Base-by-base conservation (phyloP, 192 early-diverging fungal species). In the Entomortierella lignicola region DNA sequence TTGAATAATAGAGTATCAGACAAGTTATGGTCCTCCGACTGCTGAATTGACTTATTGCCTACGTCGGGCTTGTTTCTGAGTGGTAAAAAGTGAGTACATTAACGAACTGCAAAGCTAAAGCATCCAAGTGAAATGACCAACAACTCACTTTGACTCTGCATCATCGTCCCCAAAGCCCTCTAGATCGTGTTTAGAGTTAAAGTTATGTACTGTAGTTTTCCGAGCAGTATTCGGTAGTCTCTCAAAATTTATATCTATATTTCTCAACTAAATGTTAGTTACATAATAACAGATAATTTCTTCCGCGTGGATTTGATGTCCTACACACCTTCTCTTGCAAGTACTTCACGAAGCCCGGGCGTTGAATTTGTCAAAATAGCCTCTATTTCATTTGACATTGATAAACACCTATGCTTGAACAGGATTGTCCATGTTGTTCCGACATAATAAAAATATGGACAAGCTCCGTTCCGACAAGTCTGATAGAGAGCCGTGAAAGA, bases 361-460 rank as follows among this genome's bases (percentile, higher is more conserved):
- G 80, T 74, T 8, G 80, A 81, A 52, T 81, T 69, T 29, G 71
- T 81, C 50, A 81, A 25, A 3, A 64, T 55, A 11, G 80, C 80
- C 17, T 81, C 80, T 7, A 69, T 34, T 17, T 74, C 56, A 4
- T 72, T 70, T 15, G 80, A 74, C 0, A 50, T 20, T 0, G 71
- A 81, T n/a, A 75, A 17, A 18, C 55, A 60, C 4, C 63, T 72
- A 55, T 72, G 67, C 42, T 66, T 66, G 48, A 81, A 74, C 11
- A 81, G 26, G 41, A 81, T 53, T 6, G 80, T 64, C 71, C 71
- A 81, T 31, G 66, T 27, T 20, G 54, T 55, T 4, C 80, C 64
- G 26, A 81, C 32, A 25, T 81, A 81, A 20, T 81, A 81, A 73
- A 81, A 81, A 34, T 69, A 69, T 6, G 69, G 56, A 23, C 80